Conservation (phyloP, 2,329 filamentous ascomycete species). For the Neoscytalidium dimidiatum region DNA sequence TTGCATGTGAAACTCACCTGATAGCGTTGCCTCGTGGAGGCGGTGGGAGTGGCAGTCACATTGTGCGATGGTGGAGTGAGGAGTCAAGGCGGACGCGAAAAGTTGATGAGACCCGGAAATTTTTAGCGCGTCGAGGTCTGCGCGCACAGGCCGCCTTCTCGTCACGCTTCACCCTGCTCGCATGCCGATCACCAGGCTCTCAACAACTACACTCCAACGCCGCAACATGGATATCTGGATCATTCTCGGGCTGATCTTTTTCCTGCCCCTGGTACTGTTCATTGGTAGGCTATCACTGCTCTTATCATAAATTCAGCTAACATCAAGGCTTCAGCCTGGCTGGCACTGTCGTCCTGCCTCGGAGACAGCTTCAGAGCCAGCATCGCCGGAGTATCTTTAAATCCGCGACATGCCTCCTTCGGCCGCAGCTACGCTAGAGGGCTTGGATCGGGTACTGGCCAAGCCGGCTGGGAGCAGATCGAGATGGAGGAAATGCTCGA, state of each 20-base stretch:
- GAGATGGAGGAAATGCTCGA: slow-evolving; percentile 63
- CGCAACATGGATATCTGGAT: slow-evolving; percentile 35
- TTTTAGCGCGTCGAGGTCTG: not conserved
- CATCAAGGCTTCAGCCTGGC: slow-evolving; percentile 40
- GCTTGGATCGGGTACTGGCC: slow-evolving; percentile 55
- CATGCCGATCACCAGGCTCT: not conserved
- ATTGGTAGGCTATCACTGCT: slow-evolving; percentile 21
- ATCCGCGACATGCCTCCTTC: slow-evolving; percentile 50
- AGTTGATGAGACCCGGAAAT: slow-evolving; percentile 5
- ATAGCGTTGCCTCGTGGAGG: slow-evolving; percentile 17
- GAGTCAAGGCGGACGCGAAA: slow-evolving; percentile 14
- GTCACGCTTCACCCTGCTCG: not conserved
- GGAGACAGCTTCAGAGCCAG: slow-evolving; percentile 54
- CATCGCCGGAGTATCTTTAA: slow-evolving; percentile 43
- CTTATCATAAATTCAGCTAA: not conserved
- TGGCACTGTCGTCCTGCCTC: slow-evolving; percentile 58
- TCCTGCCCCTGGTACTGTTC: slow-evolving; percentile 39
- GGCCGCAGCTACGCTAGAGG: slow-evolving; percentile 58
- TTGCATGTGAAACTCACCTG: not conserved
- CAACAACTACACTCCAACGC: not conserved
- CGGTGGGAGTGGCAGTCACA: slow-evolving; percentile 15
- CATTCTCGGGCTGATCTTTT: slow-evolving; percentile 34
- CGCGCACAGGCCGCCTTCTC: not conserved
- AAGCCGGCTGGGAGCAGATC: slow-evolving; percentile 62
- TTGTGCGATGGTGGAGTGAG: slow-evolving; percentile 14